Evolutionary conservation across 305 asterid species (phyloP), one percentile per base, ranked within the genome.

Genomic region (Coffea humblotiana): DNA sequence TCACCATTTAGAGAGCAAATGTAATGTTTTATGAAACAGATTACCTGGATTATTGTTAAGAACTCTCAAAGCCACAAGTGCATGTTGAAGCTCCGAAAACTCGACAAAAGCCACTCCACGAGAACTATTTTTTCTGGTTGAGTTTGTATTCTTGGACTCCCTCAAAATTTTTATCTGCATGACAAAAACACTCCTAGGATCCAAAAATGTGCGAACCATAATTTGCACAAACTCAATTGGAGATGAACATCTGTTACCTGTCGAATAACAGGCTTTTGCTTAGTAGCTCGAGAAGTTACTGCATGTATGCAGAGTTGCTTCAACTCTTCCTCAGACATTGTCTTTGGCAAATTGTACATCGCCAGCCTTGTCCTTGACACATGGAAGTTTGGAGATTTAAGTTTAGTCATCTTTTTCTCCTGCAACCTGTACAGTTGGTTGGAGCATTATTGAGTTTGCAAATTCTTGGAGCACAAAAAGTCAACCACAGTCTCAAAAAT

Each of bases 21-120:
- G 72, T 68, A 66, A 58, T 32, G 60, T 65, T 77, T 69, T 23
- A 66, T 76, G 71, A 69, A 61, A 79, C 51, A 71, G 84, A 67
- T 58, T 77, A 94, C 99, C 98, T 51, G 99, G 99, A 88, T 92
- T 94, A 75, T 96, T 96, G 77, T 96, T 96, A 40, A 96, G 97
- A 86, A 96, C 98, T 89, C 99, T 88, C 77, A 96, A 85, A 83
- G 99, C 99, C 78, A 96, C 99, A 60, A 96, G 97, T 67, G 98
- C 98, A 79, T 96, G 99, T 82, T 96, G 93, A 87, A 94, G 99
- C 88, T 96, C 99, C 4, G 95, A 87, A 90, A 96, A 96, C 89
- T 96, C 98, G 56, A 96, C 80, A 83, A 94, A 96, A 74, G 97
- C 99, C 60, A 94, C 99, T 77, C 99, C 99, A 56, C 98, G 97